Conservation (phyloP, 2,329 filamentous ascomycete genomes). For the Scytalidium sp. region DNA sequence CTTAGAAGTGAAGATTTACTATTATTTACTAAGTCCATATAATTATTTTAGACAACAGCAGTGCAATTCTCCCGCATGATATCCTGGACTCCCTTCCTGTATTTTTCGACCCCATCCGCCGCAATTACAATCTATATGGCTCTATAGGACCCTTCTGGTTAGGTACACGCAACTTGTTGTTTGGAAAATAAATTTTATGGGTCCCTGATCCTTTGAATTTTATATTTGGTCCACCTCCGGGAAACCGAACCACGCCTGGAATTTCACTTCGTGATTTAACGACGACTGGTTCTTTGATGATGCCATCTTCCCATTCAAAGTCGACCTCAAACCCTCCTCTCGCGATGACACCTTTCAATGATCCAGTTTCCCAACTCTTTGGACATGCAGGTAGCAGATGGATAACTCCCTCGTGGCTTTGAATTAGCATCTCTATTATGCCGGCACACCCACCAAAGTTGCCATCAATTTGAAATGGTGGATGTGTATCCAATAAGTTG, state of each 20-base stretch:
- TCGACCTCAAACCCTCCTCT: slow-evolving; percentile 33
- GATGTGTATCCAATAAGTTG: slow-evolving; percentile 43
- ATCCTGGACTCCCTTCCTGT: too few species aligned
- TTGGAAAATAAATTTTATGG: slow-evolving; percentile 10
- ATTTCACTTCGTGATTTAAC: slow-evolving; percentile 8
- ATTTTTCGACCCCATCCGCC: too few species aligned
- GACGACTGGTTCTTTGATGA: slow-evolving; percentile 14
- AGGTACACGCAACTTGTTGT: too few species aligned
- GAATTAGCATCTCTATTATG: slow-evolving; percentile 42
- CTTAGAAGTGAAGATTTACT: too few species aligned
- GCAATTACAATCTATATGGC: too few species aligned
- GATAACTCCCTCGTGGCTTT: slow-evolving; percentile 32
- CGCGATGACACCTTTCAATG: slow-evolving; percentile 31
- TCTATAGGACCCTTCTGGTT: too few species aligned
- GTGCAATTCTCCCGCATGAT: too few species aligned
- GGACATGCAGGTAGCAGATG: slow-evolving; percentile 37
- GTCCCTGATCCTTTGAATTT: slow-evolving; percentile 6
- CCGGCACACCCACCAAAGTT: slow-evolving; percentile 47
- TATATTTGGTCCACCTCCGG: slow-evolving; percentile 1
- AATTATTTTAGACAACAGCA: too few species aligned
- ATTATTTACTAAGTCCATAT: too few species aligned
- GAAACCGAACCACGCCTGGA: slow-evolving; percentile 9
- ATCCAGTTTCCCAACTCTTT: slow-evolving; percentile 30
- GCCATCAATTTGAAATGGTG: slow-evolving; percentile 48
- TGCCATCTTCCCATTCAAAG: slow-evolving; percentile 33